Base-by-base conservation (phyloP, 257 asterid species). In the Nicotiana tomentosiformis region DNA sequence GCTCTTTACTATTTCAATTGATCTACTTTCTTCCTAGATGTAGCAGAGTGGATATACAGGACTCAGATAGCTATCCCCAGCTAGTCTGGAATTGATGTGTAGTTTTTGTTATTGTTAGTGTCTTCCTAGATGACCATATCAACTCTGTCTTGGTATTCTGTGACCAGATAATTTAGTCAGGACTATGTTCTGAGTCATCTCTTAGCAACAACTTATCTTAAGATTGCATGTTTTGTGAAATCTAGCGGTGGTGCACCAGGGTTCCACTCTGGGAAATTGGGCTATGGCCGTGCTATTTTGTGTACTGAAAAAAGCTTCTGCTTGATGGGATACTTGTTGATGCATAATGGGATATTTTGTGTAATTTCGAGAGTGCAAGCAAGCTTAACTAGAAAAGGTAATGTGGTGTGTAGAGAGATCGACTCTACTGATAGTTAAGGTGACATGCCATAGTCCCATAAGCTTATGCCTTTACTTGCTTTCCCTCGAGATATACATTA, bases 1-100 rank as follows among this genome's bases (percentile, higher is more conserved):
- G 78, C 77, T 68, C 84, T 39, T 17, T 37, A 68, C 17, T 62
- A 51, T 33, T 83, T 70, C 46, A 68, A 72, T 81, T 69, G 74
- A 77, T 69, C 29, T 53, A 53, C 12, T 30, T 10, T 56, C 46
- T 56, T 30, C 62, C 58, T 66, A 51, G 61, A 85, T 35, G 55
- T 18, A 68, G 77, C 30, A 35, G 55, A 35, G n/a, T 35, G 53
- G 53, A 68, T 68, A 68, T 35, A 37, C 10, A 35, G 77, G 53
- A 68, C n/a, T 9, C 55, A 68, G 37, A 68, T 18, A 35, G 29
- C 55, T 20, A 18, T 68, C 55, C 30, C 20, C 77, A 18, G n/a
- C 77, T 68, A 35, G 35, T 35, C 37, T 67, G 77, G 55, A 67
- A 35, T 51, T 79, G 5, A 5, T 16, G 18, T 60, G 79, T 26